Base-by-base conservation (phyloP, 495 filamentous ascomycete species). In the Rhypophila decipiens region DNA sequence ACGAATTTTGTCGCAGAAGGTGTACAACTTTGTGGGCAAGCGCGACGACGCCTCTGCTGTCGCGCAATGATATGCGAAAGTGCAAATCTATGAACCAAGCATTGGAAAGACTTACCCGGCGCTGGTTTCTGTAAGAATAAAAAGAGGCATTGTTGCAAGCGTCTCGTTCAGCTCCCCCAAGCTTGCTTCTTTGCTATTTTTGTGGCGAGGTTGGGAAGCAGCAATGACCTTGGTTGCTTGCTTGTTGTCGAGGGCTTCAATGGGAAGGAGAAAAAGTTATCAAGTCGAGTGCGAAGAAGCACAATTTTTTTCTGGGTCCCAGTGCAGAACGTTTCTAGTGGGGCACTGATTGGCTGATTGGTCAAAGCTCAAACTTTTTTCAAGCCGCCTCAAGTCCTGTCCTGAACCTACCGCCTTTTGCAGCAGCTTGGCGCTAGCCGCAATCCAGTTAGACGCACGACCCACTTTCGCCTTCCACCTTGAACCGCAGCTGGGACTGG, bases 61-160 rank as follows among this genome's bases (percentile, higher is more conserved):
- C 20, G 9, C 22, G 19, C 17, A 34, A 22, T 12, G 15, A 27
- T 17, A n/a, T 3, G 39, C 17, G 2, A 23, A 34, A 39, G 5
- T 5, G 11, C 36, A 20, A 24, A 15, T 44, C 31, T 24, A 24
- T 42, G 31, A 41, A 38, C 29, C 51, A 51, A 58, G 56, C 56
- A 54, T 39, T 12, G 40, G 37, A 47, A 36, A 42, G 22, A 69
- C 71, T 65, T 61, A 76, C 72, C 94, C 93, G 55, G 91, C 94
- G 68, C 84, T 86, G 59, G 93, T 98, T 71, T 98, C 93, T 47
- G 85, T 85, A 47, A 94, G 79, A 67, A 88, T 84, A 65, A 88
- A 85, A 56, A 87, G 78, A 69, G 82, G 80, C 86, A 88, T 89
- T 57, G 42, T 56, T 56, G 31, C 50, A 39, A 46, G 23, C 39